Evolutionary conservation across 306 rosid species (phyloP), one percentile per base, ranked within the genome.

Genomic region (Lathyrus oleraceus): DNA sequence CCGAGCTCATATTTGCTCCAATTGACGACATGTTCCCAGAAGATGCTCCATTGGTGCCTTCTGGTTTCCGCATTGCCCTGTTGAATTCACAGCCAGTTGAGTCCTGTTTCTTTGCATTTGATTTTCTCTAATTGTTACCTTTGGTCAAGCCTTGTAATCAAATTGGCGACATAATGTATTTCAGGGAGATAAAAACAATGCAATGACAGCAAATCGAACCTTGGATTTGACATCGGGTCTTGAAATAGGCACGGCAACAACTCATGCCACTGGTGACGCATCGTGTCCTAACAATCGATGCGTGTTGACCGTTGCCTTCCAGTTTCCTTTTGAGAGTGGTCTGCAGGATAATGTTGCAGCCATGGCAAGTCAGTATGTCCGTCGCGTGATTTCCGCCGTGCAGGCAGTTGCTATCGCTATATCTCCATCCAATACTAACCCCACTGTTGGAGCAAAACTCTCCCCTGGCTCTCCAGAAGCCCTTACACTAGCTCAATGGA

Each of bases 401-500:
- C 97, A 95, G 80, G 84, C 96, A 80, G 93, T 95, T 83, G 97
- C 99, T 13, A 79, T 79, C 84, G 99, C 99, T 51, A 87, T 95
- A 83, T 91, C 97, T 59, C 96, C 97, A 12, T 81, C 96, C 19
- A 95, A 91, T 32, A 59, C 80, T n/a, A 83, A 72, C 71, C 85
- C 96, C 0, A 39, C 84, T 4, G 64, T 77, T 12, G 96, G 90
- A 35, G 87, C 97, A 63, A 95, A 86, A 78, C 82, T 89, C 14
- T 80, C 88, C 67, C 87, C 90, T 38, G 88, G 92, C 70, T 87
- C 97, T 69, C 99, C 97, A 0, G 99, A 95, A 76, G 98, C 98
- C 61, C 76, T 81, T 40, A 94, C 98, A 0, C 86, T 94, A 21
- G 85, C 96, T 21, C 88, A 87, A 59, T 95, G 97, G 99, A 89